phyloP scores from a whole-genome alignment of 805 yeast species.

The Wickerhamiella nectarea region DNA sequence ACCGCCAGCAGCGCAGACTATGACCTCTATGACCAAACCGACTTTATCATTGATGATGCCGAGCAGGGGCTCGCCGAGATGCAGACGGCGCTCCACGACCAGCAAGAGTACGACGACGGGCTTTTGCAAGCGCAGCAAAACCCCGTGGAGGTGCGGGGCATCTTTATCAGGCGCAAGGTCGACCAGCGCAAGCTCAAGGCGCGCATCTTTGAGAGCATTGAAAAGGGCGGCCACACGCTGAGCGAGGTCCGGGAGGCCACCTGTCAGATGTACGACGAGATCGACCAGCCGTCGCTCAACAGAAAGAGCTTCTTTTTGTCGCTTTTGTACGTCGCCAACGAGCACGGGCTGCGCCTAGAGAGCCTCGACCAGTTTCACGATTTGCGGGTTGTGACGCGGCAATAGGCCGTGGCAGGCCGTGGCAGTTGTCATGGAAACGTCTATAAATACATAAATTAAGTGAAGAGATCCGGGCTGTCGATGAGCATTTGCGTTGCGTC shows the following conservation, averaged over 20 bases:
- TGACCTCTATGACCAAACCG: too few species aligned
- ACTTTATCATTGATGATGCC: too few species aligned
- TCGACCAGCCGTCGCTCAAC: neutral
- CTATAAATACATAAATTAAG: constrained; percentile 4
- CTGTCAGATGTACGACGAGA: neutral
- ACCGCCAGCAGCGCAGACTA: neutral
- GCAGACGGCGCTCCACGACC: too few species aligned
- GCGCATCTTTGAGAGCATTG: neutral
- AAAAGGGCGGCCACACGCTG: neutral
- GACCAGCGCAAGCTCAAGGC: neutral
- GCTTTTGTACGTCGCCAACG: neutral
- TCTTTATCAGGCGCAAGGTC: neutral
- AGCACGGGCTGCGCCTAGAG: neutral
- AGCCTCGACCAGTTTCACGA: neutral
- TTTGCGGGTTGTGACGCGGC: neutral
- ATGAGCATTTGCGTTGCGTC: constrained; percentile 60
- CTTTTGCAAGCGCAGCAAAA: neutral
- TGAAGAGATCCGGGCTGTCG: constrained; percentile 19
- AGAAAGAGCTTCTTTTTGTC: neutral
- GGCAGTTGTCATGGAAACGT: neutral
- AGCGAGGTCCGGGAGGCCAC: neutral
- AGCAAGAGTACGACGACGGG: too few species aligned
- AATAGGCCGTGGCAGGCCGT: neutral
- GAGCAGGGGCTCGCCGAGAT: too few species aligned
- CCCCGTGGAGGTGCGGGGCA: neutral